A percentile compares a stretch with the other conserved stretches of the same genome.
phyloP scores from a whole-genome alignment of 2,329 filamentous ascomycete species.

The Fusarium goolgardi region DNA sequence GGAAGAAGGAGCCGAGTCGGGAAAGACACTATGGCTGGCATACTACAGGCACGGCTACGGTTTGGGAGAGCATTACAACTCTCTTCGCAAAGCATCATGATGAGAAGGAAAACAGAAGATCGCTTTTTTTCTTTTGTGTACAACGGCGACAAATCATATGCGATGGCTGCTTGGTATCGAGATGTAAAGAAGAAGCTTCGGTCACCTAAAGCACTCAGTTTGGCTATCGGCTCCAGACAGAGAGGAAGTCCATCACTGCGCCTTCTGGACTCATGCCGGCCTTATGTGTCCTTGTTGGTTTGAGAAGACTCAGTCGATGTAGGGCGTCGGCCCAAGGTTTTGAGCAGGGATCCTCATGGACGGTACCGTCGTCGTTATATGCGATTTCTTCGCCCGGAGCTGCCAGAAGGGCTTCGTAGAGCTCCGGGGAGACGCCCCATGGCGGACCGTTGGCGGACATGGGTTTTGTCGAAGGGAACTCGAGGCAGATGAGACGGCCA shows the following conservation, averaged over 20 bases:
- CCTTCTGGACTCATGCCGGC: constrained; percentile 60
- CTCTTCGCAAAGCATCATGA: constrained; percentile 66
- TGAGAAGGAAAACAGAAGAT: constrained; percentile 26
- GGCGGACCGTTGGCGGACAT: constrained; percentile 76
- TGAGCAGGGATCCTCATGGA: constrained; percentile 55
- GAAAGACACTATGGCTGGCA: constrained; percentile 80
- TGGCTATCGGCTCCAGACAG: constrained; percentile 61
- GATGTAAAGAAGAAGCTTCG: constrained; percentile 34
- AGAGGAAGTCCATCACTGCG: constrained; percentile 63
- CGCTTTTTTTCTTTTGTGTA: constrained; percentile 42
- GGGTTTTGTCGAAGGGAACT: constrained; percentile 81
- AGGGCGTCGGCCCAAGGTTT: constrained; percentile 56
- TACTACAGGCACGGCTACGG: constrained; percentile 97
- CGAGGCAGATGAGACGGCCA: constrained; percentile 72
- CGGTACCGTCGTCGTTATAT: constrained; percentile 63
- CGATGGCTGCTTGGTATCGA: constrained; percentile 43
- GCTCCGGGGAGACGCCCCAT: constrained; percentile 73
- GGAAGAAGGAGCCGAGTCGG: constrained; percentile 61
- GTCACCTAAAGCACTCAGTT: constrained; percentile 6
- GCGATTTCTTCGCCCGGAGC: constrained; percentile 74
- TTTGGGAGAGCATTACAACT: constrained; percentile 97
- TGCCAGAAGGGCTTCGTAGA: constrained; percentile 78
- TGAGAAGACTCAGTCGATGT: constrained; percentile 61
- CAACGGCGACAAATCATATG: constrained; percentile 40
- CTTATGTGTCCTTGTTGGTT: constrained; percentile 62